phyloP scores from a whole-genome alignment of 495 filamentous ascomycete species.

The Xylaria palmicola region DNA sequence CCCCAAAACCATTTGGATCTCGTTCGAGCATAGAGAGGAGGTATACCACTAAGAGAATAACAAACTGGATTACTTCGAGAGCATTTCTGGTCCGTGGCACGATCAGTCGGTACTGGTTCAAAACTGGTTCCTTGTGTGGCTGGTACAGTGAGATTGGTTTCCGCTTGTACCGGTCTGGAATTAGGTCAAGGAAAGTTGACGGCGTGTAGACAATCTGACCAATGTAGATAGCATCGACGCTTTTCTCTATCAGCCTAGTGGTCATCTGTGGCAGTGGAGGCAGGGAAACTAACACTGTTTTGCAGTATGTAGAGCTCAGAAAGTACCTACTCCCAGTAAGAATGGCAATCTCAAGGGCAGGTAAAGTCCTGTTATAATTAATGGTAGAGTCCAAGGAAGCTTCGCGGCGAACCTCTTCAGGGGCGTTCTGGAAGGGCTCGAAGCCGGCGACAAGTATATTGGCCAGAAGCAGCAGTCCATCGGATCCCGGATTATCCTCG shows the following conservation, averaged over 20 bases:
- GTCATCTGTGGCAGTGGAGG: not conserved
- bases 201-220: conserved; percentile 70
- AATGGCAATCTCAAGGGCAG: conserved; percentile 69
- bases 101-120: conserved; percentile 74
- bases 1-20: conserved; percentile 47
- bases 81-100: conserved; percentile 68
- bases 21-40: conserved; percentile 62
- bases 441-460: conserved; percentile 73
- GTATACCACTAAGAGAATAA: conserved; percentile 60
- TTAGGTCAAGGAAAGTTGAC: conserved; percentile 64
- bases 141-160: conserved; percentile 69
- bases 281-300: conserved; percentile 51
- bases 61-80: conserved; percentile 66
- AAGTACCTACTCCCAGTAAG: conserved; percentile 67
- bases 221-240: conserved; percentile 65
- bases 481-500: conserved; percentile 61
- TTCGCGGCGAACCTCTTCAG: conserved; percentile 52
- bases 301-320: conserved; percentile 64
- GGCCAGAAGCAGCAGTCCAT: conserved; percentile 64
- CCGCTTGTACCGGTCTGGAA: conserved; percentile 73
- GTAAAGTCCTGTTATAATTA: conserved; percentile 58
- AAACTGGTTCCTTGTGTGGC: conserved; percentile 59
- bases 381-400: conserved; percentile 46
- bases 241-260: conserved; percentile 19
- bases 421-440: conserved; percentile 70